A percentile compares a stretch with the other conserved stretches of the same genome.
These are phyloP conservation scores for Pseudogymnoascus sp. DNA, from an alignment of 2,329 filamentous ascomycete genomes.

Conservation along the genomic window DNA sequence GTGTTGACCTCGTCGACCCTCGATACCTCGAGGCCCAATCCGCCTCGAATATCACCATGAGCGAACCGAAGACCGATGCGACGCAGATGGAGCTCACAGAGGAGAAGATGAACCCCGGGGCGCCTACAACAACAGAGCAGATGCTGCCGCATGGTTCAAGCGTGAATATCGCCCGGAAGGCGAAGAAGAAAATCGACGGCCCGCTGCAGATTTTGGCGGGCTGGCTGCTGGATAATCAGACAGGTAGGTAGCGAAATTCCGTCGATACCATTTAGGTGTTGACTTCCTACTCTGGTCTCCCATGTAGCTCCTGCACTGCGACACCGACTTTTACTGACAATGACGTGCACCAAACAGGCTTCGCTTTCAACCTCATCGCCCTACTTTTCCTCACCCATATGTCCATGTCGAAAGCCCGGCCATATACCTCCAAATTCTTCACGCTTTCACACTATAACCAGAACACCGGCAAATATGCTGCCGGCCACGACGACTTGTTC, in stretches of 20 bases:
- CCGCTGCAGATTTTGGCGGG: neutral
- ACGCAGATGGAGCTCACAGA: neutral
- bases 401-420: constrained; percentile 70
- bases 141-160: neutral
- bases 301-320: neutral
- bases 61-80: neutral
- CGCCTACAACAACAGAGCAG: neutral
- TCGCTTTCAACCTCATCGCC: constrained; percentile 77
- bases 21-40: neutral
- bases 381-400: constrained; percentile 75
- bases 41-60: neutral
- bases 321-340: neutral
- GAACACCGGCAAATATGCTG: constrained; percentile 57
- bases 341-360: constrained; percentile 42
- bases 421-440: constrained; percentile 81
- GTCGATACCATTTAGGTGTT: constrained; percentile 10
- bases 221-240: constrained; percentile 3
- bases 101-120: neutral
- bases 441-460: constrained; percentile 74
- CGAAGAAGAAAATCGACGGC: neutral
- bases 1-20: neutral
- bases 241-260: neutral
- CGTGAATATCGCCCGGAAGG: constrained; percentile 1
- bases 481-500: constrained; percentile 71
- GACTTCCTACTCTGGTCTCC: neutral